Conservation (phyloP, 768 basidiomycete genomes). For the Tricholoma sp. region DNA sequence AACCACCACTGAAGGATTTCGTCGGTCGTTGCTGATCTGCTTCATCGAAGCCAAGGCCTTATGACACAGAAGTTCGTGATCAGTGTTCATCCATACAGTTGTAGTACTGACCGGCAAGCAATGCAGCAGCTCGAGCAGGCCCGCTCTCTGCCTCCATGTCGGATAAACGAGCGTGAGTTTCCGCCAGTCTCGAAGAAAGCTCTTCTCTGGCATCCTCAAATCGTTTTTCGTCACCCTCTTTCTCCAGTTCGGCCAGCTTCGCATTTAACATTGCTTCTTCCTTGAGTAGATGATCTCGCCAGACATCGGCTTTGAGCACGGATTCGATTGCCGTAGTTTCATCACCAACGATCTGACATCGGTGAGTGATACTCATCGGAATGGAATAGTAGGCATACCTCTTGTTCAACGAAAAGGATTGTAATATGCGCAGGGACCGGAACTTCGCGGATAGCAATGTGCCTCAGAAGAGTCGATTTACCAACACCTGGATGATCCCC, state of each 20-base stretch:
- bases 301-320: slow-evolving; percentile 99
- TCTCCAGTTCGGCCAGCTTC: slow-evolving; percentile 66
- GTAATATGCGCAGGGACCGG: slow-evolving; percentile 93
- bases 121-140: slow-evolving; percentile 85
- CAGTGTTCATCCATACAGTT: neutral
- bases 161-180: slow-evolving; percentile 85
- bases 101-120: slow-evolving; percentile 65
- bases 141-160: slow-evolving; percentile 99
- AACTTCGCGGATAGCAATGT: slow-evolving; percentile 93
- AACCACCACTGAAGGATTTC: slow-evolving; percentile 91
- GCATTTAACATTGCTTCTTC: slow-evolving; percentile 79
- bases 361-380: neutral
- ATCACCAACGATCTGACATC: slow-evolving; percentile 77
- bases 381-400: slow-evolving; percentile 41
- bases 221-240: slow-evolving; percentile 69
- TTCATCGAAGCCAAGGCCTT: slow-evolving; percentile 90
- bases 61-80: neutral
- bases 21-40: slow-evolving; percentile 81
- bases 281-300: slow-evolving; percentile 87
- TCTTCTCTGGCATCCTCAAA: slow-evolving; percentile 87
- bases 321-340: slow-evolving; percentile 90
- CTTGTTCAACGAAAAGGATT: slow-evolving; percentile 97
- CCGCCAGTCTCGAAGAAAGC: slow-evolving; percentile 70
- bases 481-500: slow-evolving; percentile 61
- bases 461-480: slow-evolving; percentile 92